Conservation (phyloP, 345 rosid genomes). For the Ceriops tagal region DNA sequence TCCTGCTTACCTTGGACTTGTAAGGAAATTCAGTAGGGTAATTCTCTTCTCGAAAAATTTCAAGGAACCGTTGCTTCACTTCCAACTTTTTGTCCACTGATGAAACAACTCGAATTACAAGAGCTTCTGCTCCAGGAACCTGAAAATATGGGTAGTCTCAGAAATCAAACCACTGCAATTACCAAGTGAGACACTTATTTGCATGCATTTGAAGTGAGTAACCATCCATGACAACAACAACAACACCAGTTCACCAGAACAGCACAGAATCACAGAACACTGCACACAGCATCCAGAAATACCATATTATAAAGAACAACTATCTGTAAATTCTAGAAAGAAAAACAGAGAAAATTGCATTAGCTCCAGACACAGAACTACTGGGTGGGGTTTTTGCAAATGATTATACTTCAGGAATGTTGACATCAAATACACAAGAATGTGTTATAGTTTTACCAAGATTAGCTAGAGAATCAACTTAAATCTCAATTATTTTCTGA, state of each 20-base stretch:
- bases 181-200: neutral
- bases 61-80: constrained; percentile 94
- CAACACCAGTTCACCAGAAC: neutral
- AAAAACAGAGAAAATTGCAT: neutral
- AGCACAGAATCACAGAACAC: neutral
- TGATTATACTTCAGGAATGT: neutral
- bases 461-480: neutral
- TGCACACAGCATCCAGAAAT: neutral
- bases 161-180: constrained; percentile 4
- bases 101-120: constrained; percentile 94
- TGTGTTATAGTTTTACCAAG: neutral
- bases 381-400: neutral
- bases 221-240: neutral
- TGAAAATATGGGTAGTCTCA: constrained; percentile 29
- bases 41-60: constrained; percentile 83
- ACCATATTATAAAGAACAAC: neutral
- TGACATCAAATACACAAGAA: neutral
- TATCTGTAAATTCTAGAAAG: neutral
- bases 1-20: constrained; percentile 74
- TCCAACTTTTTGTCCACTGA: constrained; percentile 98
- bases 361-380: neutral
- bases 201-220: neutral
- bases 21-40: constrained; percentile 87
- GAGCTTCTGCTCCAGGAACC: constrained; percentile 95
- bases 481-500: neutral